Percentiles rank a stretch among this genome's conserved stretches.
These are phyloP conservation scores for Leccinum angustisporum DNA, from an alignment of 1,284 basidiomycete species.

Conservation along the genomic window DNA sequence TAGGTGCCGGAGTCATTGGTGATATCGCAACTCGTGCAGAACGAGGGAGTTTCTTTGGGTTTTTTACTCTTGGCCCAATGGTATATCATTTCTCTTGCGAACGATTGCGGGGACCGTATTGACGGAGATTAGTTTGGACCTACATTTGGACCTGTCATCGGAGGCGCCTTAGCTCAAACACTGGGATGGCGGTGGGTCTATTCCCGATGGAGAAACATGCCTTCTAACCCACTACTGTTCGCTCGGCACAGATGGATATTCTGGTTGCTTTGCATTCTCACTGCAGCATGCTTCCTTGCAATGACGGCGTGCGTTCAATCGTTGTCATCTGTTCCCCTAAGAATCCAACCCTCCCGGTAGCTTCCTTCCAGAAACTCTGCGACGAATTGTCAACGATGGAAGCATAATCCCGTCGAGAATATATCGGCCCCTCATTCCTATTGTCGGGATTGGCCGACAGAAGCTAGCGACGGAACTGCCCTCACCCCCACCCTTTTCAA, in stretches of 20 bases:
- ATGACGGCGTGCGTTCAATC: conserved; percentile 51
- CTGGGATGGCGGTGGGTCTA: conserved; percentile 65
- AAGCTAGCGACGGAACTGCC: conserved; percentile 29
- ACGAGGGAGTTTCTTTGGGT: conserved; percentile 53
- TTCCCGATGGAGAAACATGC: neutral
- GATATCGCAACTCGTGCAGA: conserved; percentile 55
- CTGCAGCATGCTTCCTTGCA: conserved; percentile 51
- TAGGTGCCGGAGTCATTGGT: conserved; percentile 57
- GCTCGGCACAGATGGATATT: conserved; percentile 60
- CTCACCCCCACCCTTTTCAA: conserved; percentile 42
- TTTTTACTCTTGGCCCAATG: conserved; percentile 47
- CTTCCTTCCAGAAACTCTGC: conserved; percentile 64
- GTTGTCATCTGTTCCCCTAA: neutral
- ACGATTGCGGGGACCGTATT: neutral
- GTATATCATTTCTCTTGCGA: conserved; percentile 21
- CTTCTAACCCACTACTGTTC: conserved; percentile 1
- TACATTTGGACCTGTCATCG: conserved; percentile 54
- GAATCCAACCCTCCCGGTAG: conserved; percentile 28
- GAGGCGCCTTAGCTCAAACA: conserved; percentile 55
- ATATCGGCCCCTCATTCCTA: conserved; percentile 54
- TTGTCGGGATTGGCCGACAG: conserved; percentile 45
- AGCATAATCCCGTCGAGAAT: conserved; percentile 47
- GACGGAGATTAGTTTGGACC: conserved; percentile 44
- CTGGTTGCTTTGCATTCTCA: conserved; percentile 72
- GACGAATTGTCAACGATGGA: conserved; percentile 57